Percentiles rank a stretch among this genome's conserved stretches.
phyloP scores from a whole-genome alignment of 1,284 basidiomycete species.

The Rhodotorula sp. region DNA sequence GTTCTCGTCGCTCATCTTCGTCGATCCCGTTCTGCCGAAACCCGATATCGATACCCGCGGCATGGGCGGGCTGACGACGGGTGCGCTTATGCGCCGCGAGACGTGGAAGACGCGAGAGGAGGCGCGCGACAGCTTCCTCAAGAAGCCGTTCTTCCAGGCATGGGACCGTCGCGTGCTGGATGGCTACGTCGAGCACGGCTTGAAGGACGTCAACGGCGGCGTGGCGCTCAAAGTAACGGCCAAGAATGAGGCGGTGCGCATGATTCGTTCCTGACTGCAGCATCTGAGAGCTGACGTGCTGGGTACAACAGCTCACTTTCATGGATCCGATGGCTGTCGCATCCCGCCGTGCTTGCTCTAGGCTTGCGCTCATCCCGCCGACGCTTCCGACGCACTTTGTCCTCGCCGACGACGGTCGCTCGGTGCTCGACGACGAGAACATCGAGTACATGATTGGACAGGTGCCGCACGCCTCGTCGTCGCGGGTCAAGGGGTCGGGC shows the following conservation, averaged over 20 bases:
- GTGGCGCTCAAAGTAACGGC: constrained; percentile 32
- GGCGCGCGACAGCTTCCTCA: constrained; percentile 60
- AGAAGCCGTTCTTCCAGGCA: constrained; percentile 65
- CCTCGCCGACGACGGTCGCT: constrained; percentile 39
- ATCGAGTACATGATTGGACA: constrained; percentile 16
- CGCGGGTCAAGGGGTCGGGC: constrained; percentile 43
- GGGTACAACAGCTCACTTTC: constrained; percentile 40
- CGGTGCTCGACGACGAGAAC: constrained; percentile 34
- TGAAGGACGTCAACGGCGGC: constrained; percentile 13
- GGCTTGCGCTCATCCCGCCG: constrained; percentile 31
- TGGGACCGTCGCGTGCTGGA: constrained; percentile 73
- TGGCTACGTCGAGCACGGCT: constrained; percentile 59
- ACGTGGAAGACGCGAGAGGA: constrained; percentile 58
- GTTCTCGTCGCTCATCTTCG: constrained; percentile 70
- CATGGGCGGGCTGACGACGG: constrained; percentile 38
- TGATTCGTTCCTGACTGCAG: background rate
- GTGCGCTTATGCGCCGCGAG: constrained; percentile 39
- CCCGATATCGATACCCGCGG: constrained; percentile 37
- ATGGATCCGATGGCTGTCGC: constrained; percentile 38
- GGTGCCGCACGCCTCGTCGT: constrained; percentile 37
- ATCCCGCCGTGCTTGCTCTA: constrained; percentile 33
- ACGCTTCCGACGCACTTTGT: constrained; percentile 40
- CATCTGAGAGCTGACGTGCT: background rate
- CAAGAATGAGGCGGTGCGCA: constrained; percentile 33
- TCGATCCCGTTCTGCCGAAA: constrained; percentile 73